Conservation (phyloP, 2,329 filamentous ascomycete genomes). For the Sporothrix mexicana region DNA sequence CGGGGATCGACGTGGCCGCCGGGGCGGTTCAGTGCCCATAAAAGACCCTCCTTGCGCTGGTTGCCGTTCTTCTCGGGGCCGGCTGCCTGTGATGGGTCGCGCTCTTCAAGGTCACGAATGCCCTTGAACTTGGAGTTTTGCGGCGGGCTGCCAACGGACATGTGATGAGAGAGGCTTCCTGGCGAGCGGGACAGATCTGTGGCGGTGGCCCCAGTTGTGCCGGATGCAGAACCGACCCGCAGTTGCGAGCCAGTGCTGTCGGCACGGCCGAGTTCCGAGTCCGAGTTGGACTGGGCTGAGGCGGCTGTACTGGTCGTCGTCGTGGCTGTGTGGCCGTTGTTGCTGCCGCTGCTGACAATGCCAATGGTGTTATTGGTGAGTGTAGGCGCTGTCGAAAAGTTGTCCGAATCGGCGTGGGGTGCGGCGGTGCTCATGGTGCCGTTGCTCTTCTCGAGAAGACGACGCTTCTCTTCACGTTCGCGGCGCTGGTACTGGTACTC, state of each 20-base stretch:
- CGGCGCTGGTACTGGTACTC: slow-evolving; percentile 94
- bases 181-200: slow-evolving; percentile 63
- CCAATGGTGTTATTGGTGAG: slow-evolving; percentile 8
- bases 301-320: not conserved
- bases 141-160: slow-evolving; percentile 55
- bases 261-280: slow-evolving; percentile 72
- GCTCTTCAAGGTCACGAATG: slow-evolving; percentile 89
- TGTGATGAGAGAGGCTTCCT: slow-evolving; percentile 60
- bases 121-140: slow-evolving; percentile 77
- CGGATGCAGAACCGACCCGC: slow-evolving; percentile 57
- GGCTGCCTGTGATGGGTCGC: slow-evolving; percentile 62
- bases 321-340: slow-evolving; percentile 42
- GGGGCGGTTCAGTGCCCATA: slow-evolving; percentile 93
- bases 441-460: slow-evolving; percentile 86
- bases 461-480: slow-evolving; percentile 94
- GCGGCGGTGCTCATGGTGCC: slow-evolving; percentile 40
- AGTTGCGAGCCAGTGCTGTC: slow-evolving; percentile 77
- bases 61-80: slow-evolving; percentile 64
- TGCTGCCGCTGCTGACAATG: not conserved
- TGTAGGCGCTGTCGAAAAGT: not conserved
- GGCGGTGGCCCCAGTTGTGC: slow-evolving; percentile 43
- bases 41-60: slow-evolving; percentile 87
- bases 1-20: slow-evolving; percentile 95
- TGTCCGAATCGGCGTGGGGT: slow-evolving; percentile 55
- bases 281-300: slow-evolving; percentile 54